Base-by-base conservation (phyloP, 345 rosid genomes). In the Odontarrhena argentea region DNA sequence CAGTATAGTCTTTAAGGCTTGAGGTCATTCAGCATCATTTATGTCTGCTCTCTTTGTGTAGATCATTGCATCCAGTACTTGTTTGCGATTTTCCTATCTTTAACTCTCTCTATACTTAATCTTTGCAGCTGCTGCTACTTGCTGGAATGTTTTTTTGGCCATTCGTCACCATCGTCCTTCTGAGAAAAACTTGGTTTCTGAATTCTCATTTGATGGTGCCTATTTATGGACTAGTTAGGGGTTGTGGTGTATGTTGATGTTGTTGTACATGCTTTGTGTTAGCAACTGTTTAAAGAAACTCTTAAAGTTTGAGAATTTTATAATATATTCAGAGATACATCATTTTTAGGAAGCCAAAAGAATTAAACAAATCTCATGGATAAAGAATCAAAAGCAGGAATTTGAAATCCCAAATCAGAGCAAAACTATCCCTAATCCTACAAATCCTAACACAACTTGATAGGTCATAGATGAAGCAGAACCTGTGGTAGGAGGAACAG, bases 401-500 rank as follows among this genome's bases (percentile, higher is more conserved):
- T 15, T 24, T 13, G 37, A 51, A 50, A 6, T 2, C 22, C 10
- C 13, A 43, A 34, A 55, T 57, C 10, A 60, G 4, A 61, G 40
- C 45, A 55, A 34, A 28, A 68, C 60, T 30, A 60, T 14, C 12
- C 65, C 60, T 14, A 74, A 48, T 42, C 57, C 78, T 62, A 47
- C 46, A 55, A 54, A 10, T 11, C 64, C 77, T 14, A 74, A 61
- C 22, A 69, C 66, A 42, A 58, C 6, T 50, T 11, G 24, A 12
- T 18, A 1, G 18, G 55, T 46, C 25, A 61, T 47, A 61, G 53
- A 59, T 45, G 58, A 13, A 10, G 70, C 50, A 43, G 62, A 69
- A 54, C 70, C 65, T 5, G 73, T 70, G 9, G 55, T 59, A 2
- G 76, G 81, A 14, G 74, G 50, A 25, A 67, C 63, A 18, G 67